Percentiles rank a stretch among this genome's conserved stretches.
Conservation (phyloP, 495 filamentous ascomycete species). For the Corynascus novoguineensis region DNA sequence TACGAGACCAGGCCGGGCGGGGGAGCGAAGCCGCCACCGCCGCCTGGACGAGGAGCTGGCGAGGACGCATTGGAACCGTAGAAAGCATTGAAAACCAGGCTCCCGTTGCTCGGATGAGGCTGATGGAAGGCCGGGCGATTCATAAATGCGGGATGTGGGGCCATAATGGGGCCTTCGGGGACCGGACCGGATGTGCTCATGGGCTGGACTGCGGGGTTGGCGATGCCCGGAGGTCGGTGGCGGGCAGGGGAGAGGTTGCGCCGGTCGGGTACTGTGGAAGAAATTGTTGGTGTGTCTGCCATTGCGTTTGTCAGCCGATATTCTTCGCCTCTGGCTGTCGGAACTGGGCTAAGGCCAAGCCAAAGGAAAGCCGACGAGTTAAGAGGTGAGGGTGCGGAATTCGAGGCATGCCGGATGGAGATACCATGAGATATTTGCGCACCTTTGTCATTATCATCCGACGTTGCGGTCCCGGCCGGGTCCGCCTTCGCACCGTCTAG, state of each 20-base stretch:
- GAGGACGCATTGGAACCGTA: slow-evolving; percentile 46
- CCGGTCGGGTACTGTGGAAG: slow-evolving; percentile 4
- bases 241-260: slow-evolving; percentile 8
- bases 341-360: neutral
- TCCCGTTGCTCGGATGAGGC: slow-evolving; percentile 40
- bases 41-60: slow-evolving; percentile 38
- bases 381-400: neutral
- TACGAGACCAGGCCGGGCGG: slow-evolving; percentile 31
- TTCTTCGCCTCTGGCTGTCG: neutral
- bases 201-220: slow-evolving; percentile 8
- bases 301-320: slow-evolving; percentile 8
- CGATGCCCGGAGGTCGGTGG: slow-evolving; percentile 9
- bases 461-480: neutral
- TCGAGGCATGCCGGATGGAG: neutral
- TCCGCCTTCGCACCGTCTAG: neutral
- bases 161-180: slow-evolving; percentile 9
- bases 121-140: slow-evolving; percentile 26
- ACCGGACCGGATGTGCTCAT: neutral
- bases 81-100: slow-evolving; percentile 41
- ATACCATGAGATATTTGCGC: neutral
- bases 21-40: slow-evolving; percentile 29
- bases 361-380: neutral
- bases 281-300: slow-evolving; percentile 16
- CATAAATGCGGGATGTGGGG: slow-evolving; percentile 12
- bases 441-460: slow-evolving; percentile 11